phyloP scores from a whole-genome alignment of 768 basidiomycete genomes.

The Boletus sp. region DNA sequence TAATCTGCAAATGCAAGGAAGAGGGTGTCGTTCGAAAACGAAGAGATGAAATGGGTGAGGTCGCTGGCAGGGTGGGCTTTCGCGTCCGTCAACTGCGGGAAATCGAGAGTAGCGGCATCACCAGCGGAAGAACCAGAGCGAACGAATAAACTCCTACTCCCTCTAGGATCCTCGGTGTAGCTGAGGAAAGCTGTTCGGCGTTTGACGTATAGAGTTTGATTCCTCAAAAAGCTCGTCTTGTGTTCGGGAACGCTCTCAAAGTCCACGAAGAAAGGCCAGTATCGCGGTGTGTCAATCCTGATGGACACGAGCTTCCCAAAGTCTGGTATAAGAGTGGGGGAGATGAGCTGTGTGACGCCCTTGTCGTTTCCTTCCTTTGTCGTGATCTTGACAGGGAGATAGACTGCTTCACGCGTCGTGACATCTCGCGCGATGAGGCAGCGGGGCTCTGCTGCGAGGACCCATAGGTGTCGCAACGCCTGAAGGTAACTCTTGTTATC shows the following conservation, averaged over 20 bases:
- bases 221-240: constrained; percentile 62
- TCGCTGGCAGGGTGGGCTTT: constrained; percentile 69
- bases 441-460: constrained; percentile 89
- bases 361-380: constrained; percentile 61
- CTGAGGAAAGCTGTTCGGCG: constrained; percentile 88
- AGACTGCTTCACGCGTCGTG: constrained; percentile 86
- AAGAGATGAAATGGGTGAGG: constrained; percentile 80
- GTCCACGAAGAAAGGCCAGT: constrained; percentile 91
- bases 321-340: constrained; percentile 90
- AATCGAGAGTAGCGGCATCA: constrained; percentile 81
- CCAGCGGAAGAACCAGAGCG: constrained; percentile 82
- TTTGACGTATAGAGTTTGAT: constrained; percentile 88
- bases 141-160: constrained; percentile 87
- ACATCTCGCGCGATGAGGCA: constrained; percentile 92
- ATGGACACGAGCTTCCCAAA: constrained; percentile 79
- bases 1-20: constrained; percentile 82
- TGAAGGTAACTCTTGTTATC: constrained; percentile 93
- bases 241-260: constrained; percentile 65
- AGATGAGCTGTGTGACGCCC: constrained; percentile 77
- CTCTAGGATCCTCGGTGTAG: constrained; percentile 91
- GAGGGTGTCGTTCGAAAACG: constrained; percentile 77
- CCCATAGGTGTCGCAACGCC: constrained; percentile 94
- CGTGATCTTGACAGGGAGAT: constrained; percentile 87
- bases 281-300: constrained; percentile 88
- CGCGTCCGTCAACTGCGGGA: constrained; percentile 68